Percentiles rank a stretch among this genome's conserved stretches.
Conservation (phyloP, 2,329 filamentous ascomycete genomes). For the Colletotrichum orchidophilum region DNA sequence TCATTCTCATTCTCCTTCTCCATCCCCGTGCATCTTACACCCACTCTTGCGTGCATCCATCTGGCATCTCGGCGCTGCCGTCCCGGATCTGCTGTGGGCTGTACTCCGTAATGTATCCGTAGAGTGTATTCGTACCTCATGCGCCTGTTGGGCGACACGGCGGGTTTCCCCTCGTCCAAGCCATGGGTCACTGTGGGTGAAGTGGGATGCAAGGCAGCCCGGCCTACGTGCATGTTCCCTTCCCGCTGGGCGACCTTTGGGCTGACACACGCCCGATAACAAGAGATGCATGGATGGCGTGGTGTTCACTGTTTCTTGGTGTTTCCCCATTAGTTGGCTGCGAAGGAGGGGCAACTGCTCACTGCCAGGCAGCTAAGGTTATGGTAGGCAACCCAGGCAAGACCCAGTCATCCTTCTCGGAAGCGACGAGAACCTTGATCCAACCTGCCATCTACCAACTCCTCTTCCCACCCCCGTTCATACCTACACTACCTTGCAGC, state of each 20-base stretch:
- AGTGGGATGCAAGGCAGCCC: slow-evolving; percentile 10
- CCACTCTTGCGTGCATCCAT: slow-evolving; percentile 21
- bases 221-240: slow-evolving; percentile 24
- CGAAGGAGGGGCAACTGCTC: neutral
- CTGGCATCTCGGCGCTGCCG: slow-evolving; percentile 2
- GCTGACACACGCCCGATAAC: neutral
- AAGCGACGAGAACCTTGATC: neutral
- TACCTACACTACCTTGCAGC: neutral
- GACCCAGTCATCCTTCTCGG: neutral
- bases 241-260: slow-evolving; percentile 18
- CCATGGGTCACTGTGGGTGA: too few relatives aligned
- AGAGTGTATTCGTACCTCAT: neutral
- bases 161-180: neutral
- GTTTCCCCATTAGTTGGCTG: neutral
- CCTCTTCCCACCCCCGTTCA: neutral
- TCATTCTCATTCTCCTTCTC: neutral
- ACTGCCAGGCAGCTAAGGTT: neutral
- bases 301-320: neutral
- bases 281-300: neutral
- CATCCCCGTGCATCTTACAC: neutral
- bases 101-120: too few relatives aligned
- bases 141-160: neutral
- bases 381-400: neutral
- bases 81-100: neutral
- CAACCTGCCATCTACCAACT: neutral